These are phyloP conservation scores for Colletotrichum theobromicola DNA, from an alignment of 2,329 filamentous ascomycete species.

Conservation along the genomic window DNA sequence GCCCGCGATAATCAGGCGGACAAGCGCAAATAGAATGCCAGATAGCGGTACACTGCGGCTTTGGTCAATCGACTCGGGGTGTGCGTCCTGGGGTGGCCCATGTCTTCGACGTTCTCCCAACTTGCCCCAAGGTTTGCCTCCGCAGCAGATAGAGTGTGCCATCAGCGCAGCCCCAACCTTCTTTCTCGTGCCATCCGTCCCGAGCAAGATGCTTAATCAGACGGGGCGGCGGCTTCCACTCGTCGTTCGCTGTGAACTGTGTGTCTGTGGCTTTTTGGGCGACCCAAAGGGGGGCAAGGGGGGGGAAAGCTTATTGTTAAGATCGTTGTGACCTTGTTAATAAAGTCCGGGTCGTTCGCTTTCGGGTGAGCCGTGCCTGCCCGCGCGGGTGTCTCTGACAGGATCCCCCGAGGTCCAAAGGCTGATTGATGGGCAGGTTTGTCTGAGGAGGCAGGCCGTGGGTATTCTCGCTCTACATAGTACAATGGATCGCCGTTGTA, in stretches of 20 bases:
- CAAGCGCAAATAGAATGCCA: background rate
- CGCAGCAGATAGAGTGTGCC: background rate
- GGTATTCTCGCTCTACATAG: background rate
- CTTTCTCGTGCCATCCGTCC: background rate
- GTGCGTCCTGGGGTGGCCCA: background rate
- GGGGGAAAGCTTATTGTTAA: slow-evolving; percentile 4
- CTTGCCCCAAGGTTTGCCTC: background rate
- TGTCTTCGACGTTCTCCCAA: background rate
- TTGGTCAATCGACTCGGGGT: background rate
- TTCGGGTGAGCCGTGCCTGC: background rate
- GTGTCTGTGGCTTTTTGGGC: background rate
- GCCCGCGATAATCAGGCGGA: background rate
- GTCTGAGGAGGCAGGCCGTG: background rate
- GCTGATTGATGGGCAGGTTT: background rate
- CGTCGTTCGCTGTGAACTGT: background rate
- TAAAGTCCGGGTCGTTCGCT: background rate
- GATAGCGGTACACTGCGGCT: background rate
- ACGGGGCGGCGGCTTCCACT: background rate
- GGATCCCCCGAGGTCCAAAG: background rate
- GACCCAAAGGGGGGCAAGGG: background rate
- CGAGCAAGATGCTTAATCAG: slow-evolving; percentile 13
- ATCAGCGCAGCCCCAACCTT: background rate
- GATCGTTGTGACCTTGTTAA: background rate
- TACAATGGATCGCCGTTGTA: background rate
- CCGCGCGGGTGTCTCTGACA: background rate